phyloP scores from a whole-genome alignment of 257 asterid genomes.

The Capsicum baccatum region DNA sequence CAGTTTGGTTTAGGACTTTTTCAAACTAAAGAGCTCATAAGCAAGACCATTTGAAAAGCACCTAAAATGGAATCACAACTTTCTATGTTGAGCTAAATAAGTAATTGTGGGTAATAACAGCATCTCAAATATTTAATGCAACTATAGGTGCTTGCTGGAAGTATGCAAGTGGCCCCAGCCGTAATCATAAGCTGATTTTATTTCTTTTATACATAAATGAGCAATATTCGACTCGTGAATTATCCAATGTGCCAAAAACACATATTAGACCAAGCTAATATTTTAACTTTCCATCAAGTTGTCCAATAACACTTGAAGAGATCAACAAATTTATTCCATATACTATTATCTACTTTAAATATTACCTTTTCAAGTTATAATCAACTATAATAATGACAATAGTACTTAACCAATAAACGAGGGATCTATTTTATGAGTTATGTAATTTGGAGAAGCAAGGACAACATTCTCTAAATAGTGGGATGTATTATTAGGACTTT shows the following conservation, averaged over 20 bases:
- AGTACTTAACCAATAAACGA: no score
- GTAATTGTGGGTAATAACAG: background rate
- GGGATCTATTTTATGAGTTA: no score
- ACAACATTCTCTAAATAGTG: no score
- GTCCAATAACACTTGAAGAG: no score
- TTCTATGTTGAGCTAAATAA: background rate
- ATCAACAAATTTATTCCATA: no score
- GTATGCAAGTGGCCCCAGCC: background rate
- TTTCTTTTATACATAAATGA: background rate
- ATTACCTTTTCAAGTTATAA: no score
- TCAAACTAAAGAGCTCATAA: background rate
- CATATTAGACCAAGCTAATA: no score
- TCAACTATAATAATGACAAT: no score
- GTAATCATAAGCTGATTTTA: background rate
- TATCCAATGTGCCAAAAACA: background rate
- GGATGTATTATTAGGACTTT: no score
- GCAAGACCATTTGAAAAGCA: background rate
- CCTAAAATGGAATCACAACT: background rate
- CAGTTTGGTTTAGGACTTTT: background rate
- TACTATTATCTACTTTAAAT: no score
- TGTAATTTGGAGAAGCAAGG: no score
- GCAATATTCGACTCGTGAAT: background rate
- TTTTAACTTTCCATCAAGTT: no score
- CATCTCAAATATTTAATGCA: background rate
- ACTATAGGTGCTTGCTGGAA: background rate